These are phyloP conservation scores for Pseudotsuga menziesii DNA, from an alignment of 75 land plant species.

Conservation along the genomic window DNA sequence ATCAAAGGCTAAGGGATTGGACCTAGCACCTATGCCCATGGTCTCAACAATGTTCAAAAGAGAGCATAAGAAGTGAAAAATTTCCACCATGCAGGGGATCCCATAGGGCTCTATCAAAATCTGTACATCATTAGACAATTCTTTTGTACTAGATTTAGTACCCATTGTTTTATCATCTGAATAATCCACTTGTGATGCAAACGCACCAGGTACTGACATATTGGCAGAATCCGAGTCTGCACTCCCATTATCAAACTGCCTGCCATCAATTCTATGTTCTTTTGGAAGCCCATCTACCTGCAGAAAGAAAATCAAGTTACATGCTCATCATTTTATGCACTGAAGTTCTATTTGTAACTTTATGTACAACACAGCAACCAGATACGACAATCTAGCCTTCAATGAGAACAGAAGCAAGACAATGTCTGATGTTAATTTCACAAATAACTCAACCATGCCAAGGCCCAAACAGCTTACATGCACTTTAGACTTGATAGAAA, in stretches of 20 bases:
- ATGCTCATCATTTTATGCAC: neutral
- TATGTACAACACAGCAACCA: conserved; percentile 3
- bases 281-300: conserved; percentile 27
- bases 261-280: conserved; percentile 27
- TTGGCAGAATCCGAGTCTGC: conserved; percentile 23
- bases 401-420: neutral
- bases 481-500: conserved; percentile 33
- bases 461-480: neutral
- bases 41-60: conserved; percentile 79
- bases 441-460: neutral
- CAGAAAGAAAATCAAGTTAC: conserved; percentile 10
- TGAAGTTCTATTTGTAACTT: neutral
- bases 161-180: conserved; percentile 20
- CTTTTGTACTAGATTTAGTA: conserved; percentile 20
- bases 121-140: conserved; percentile 30
- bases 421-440: neutral
- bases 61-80: conserved; percentile 89
- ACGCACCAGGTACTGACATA: conserved; percentile 14
- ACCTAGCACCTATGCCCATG: conserved; percentile 42
- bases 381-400: neutral
- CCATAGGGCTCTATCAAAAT: conserved; percentile 82
- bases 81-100: conserved; percentile 91
- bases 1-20: conserved; percentile 67
- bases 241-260: conserved; percentile 50
- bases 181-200: conserved; percentile 18